These are phyloP conservation scores for Phtheirospermum japonicum DNA, from an alignment of 257 asterid species.

Conservation along the genomic window DNA sequence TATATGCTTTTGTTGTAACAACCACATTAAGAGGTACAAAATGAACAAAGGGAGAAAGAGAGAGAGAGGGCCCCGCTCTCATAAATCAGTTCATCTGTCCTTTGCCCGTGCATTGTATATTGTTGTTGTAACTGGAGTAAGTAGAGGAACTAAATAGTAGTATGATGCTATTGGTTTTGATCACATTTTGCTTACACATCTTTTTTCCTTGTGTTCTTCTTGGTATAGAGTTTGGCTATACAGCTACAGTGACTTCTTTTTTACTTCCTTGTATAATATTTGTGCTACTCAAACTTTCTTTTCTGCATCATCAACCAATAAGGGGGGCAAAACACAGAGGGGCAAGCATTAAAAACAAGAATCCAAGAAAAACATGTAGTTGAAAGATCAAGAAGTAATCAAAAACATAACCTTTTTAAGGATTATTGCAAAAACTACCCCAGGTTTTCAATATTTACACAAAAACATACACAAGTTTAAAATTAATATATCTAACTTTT, in stretches of 20 bases:
- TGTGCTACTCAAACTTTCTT: constrained; percentile 58
- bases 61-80: constrained; percentile 56
- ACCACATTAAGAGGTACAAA: constrained; percentile 55
- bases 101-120: constrained; percentile 66
- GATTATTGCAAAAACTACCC: neutral
- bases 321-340: too few relatives aligned
- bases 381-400: neutral
- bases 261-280: constrained; percentile 39
- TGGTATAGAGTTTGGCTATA: constrained; percentile 54
- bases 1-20: constrained; percentile 52
- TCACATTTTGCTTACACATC: constrained; percentile 54
- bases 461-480: too few relatives aligned
- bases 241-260: constrained; percentile 54
- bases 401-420: neutral
- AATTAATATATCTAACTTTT: too few relatives aligned
- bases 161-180: constrained; percentile 53
- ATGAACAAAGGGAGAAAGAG: constrained; percentile 38
- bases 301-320: too few relatives aligned
- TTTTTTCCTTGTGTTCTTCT: constrained; percentile 48
- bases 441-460: neutral
- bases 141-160: constrained; percentile 35
- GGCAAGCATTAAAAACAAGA: constrained; percentile 19
- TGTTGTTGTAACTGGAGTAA: constrained; percentile 37
- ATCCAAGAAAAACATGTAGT: neutral
- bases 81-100: constrained; percentile 69